Evolutionary conservation across 441 rosid species (phyloP).

Genomic region (Populus hybrid): DNA sequence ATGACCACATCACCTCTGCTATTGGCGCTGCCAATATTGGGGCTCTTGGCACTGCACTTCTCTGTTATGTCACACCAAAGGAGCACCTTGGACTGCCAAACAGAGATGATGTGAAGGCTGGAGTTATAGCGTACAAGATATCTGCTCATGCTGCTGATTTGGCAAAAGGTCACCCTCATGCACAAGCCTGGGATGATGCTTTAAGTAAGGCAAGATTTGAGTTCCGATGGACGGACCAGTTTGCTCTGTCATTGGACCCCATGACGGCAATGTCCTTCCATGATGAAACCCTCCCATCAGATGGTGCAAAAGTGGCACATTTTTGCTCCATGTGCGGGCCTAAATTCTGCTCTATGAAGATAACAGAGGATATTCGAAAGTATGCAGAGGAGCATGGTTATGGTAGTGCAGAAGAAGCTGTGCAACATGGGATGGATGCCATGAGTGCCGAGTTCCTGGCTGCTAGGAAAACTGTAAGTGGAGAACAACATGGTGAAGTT

Average conservation of each 20-base stretch:
- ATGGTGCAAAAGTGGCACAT: conserved; percentile 97
- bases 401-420: conserved; percentile 86
- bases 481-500: conserved; percentile 93
- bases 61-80: conserved; percentile 95
- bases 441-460: conserved; percentile 92
- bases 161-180: conserved; percentile 91
- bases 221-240: conserved; percentile 98
- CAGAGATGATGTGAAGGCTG: conserved; percentile 94
- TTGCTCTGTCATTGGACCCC: conserved; percentile 94
- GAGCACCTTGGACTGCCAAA: conserved; percentile 98
- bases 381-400: conserved; percentile 97
- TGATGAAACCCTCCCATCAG: conserved; percentile 94
- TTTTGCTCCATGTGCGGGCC: conserved; percentile 99
- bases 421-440: conserved; percentile 81
- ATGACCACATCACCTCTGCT: conserved; percentile 97
- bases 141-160: conserved; percentile 98
- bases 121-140: conserved; percentile 94
- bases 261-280: conserved; percentile 97
- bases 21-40: conserved; percentile 99
- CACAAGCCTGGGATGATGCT: conserved; percentile 97
- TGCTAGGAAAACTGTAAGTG: conserved; percentile 84
- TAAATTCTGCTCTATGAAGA: conserved; percentile 99
- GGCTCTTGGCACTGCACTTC: conserved; percentile 97
- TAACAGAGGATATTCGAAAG: conserved; percentile 93
- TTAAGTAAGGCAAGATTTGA: conserved; percentile 94